Conservation (phyloP, 2,329 filamentous ascomycete genomes). For the Penicillium sp. region DNA sequence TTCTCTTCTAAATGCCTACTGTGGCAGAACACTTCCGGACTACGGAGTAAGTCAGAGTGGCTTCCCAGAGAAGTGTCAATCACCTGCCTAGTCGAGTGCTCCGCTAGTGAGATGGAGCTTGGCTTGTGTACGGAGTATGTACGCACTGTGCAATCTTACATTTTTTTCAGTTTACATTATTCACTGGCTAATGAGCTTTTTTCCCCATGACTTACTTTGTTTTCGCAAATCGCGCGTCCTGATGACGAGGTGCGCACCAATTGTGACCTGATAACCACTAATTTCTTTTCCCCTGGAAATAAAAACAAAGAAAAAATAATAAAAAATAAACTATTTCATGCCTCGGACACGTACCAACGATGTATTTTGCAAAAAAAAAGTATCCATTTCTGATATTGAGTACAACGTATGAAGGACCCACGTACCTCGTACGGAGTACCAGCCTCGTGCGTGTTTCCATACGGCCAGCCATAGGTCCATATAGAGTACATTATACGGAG, state of each 20-base stretch:
- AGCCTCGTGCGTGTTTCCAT: no score
- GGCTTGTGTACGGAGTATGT: background rate
- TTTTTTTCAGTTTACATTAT: background rate
- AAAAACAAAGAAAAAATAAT: background rate
- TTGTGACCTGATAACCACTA: background rate
- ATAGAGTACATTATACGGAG: no score
- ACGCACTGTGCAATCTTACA: slow-evolving; percentile 1
- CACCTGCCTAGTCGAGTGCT: slow-evolving; percentile 7
- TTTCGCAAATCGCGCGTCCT: background rate
- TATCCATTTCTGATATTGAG: no score
- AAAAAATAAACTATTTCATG: background rate
- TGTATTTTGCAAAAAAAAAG: background rate
- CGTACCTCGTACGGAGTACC: no score
- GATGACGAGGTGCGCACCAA: background rate
- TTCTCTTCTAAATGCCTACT: background rate
- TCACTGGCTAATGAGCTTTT: background rate
- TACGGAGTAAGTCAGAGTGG: background rate
- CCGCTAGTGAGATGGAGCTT: slow-evolving; percentile 1
- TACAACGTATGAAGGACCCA: no score
- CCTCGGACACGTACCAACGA: background rate
- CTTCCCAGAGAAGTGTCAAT: background rate
- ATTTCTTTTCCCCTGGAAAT: no score
- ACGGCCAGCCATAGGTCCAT: no score
- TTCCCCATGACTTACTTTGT: background rate
- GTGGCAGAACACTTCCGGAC: background rate